Evolutionary conservation across 495 filamentous ascomycete genomes (phyloP), one percentile per base, ranked within the genome.

Genomic region (Monascus purpureus): DNA sequence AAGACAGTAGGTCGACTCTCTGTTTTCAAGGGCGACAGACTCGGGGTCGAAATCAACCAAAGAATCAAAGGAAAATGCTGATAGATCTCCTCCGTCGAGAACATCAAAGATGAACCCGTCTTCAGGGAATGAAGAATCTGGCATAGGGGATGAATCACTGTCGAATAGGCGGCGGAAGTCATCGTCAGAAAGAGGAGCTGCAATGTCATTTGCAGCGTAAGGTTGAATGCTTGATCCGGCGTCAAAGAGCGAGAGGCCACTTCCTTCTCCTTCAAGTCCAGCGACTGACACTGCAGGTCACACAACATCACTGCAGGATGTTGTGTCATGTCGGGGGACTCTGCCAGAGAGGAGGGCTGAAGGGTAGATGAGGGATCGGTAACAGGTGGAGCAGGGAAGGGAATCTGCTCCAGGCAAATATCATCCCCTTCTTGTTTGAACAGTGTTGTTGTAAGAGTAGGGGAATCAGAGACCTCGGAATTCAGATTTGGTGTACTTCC

Each of bases 241-340:
- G 20, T 22, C 20, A 9, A 5, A 9, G 9, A 9, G 20, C 5
- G 20, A 22, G 20, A 22, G 20, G 9, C 5, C 55, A 55, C 53
- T 54, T 52, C 55, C 65, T 40, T 49, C 48, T 57, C 59, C 65
- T 55, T 72, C 70, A 76, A 68, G 62, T 65, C 68, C 63, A 59
- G 66, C 72, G 76, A 86, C 77, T 74, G 90, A 95, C 90, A 97
- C 90, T 79, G 90, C 90, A 93, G 90, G 90, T 88, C 90, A 69
- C 83, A 95, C 88, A 95, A 93, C 87, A 94, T 76, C 85, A 70
- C 88, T 68, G 90, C 90, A 94, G 90, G 83, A 94, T 93, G 88
- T 93, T 93, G 88, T 95, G 86, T 86, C 90, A 71, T 59, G 68
- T 90, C 82, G 72, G 80, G 65, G 64, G 80, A 77, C 67, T 70